phyloP scores from a whole-genome alignment of 164 flowering plant genomes.

The Magnolia officinalis region DNA sequence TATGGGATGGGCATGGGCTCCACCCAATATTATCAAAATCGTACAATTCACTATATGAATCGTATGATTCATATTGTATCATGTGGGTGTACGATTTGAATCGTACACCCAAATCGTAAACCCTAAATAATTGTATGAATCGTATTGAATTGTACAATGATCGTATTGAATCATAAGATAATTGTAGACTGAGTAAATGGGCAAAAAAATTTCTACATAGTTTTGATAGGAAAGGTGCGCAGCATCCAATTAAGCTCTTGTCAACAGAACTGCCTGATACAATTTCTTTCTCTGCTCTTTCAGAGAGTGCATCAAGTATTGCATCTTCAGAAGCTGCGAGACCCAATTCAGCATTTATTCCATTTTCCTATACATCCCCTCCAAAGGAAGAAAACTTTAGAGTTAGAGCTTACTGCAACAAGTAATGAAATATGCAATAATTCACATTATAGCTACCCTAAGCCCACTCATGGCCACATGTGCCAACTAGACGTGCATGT shows the following conservation, averaged over 20 bases:
- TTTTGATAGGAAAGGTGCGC: conserved; percentile 77
- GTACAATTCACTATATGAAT: no score
- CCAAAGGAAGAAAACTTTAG: neutral
- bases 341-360: conserved; percentile 87
- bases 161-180: no score
- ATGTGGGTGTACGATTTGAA: no score
- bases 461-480: neutral
- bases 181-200: no score
- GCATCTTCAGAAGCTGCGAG: conserved; percentile 91
- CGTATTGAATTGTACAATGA: no score
- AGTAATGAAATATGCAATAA: neutral
- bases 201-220: conserved; percentile 62
- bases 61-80: no score
- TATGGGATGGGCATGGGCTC: neutral
- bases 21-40: no score
- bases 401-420: neutral
- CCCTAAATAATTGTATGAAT: no score
- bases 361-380: conserved; percentile 48
- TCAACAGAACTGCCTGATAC: conserved; percentile 52
- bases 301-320: conserved; percentile 67
- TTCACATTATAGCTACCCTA: neutral
- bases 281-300: conserved; percentile 83
- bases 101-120: no score
- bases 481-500: neutral
- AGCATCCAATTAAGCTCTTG: conserved; percentile 71